Conservation (phyloP, 495 filamentous ascomycete species). For the Antarctomyces pellizariae region DNA sequence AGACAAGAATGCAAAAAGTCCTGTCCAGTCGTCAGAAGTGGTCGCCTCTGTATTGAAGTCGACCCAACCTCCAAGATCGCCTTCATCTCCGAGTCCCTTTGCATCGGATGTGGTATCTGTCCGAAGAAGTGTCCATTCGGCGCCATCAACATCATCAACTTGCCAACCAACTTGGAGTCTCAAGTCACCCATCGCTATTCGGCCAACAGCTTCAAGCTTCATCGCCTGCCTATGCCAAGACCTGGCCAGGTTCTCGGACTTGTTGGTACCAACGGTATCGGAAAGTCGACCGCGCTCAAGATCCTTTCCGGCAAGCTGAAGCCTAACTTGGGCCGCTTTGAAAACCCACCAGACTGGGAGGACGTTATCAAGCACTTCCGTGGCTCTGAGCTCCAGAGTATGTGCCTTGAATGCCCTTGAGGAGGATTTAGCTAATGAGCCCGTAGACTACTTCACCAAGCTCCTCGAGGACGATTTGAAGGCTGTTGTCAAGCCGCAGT, state of each 20-base stretch:
- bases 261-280: slow-evolving; percentile 97
- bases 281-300: slow-evolving; percentile 95
- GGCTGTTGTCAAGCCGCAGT: slow-evolving; percentile 95
- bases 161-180: slow-evolving; percentile 93
- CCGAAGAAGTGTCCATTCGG: slow-evolving; percentile 98
- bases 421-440: slow-evolving; percentile 4
- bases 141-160: slow-evolving; percentile 97
- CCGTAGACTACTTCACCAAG: slow-evolving; percentile 88
- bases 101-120: slow-evolving; percentile 98
- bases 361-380: slow-evolving; percentile 96
- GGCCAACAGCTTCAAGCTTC: slow-evolving; percentile 98
- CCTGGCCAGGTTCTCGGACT: slow-evolving; percentile 93
- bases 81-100: slow-evolving; percentile 87
- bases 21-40: slow-evolving; percentile 91
- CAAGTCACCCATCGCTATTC: slow-evolving; percentile 97
- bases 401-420: slow-evolving; percentile 10
- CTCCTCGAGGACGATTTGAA: slow-evolving; percentile 88
- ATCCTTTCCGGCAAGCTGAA: slow-evolving; percentile 96
- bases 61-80: slow-evolving; percentile 75
- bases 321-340: slow-evolving; percentile 84
- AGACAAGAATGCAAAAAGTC: slow-evolving; percentile 98
- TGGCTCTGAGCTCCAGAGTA: slow-evolving; percentile 91
- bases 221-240: slow-evolving; percentile 81
- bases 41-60: slow-evolving; percentile 95
- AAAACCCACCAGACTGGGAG: slow-evolving; percentile 96